Evolutionary conservation across 371 early-diverging fungal species (phyloP).

Genomic region (Batrachochytrium dendrobatidis): DNA sequence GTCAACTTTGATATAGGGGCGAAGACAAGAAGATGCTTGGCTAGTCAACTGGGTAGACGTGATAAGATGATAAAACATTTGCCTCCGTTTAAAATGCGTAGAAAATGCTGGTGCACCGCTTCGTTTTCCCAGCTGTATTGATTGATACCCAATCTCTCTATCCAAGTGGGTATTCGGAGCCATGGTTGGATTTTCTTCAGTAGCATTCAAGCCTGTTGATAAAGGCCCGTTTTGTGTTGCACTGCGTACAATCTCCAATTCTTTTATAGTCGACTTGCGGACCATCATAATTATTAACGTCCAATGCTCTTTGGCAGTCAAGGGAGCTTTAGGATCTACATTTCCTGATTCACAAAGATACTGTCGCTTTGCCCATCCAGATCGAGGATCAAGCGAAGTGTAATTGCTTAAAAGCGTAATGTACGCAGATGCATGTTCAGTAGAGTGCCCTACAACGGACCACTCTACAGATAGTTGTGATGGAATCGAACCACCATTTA

Average conservation of each 20-base stretch:
- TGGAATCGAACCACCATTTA: slow-evolving; percentile 50
- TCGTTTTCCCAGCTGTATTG: slow-evolving; percentile 6
- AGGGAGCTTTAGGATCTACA: slow-evolving; percentile 6
- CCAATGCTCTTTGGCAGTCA: slow-evolving; percentile 43
- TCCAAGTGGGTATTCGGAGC: background rate
- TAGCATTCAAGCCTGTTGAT: background rate
- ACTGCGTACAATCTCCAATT: slow-evolving; percentile 6
- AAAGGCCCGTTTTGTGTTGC: background rate
- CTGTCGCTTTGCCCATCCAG: slow-evolving; percentile 37
- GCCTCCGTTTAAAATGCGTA: slow-evolving; percentile 40
- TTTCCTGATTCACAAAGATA: slow-evolving; percentile 27
- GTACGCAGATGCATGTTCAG: slow-evolving; percentile 21
- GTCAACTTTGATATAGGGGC: slow-evolving; percentile 39
- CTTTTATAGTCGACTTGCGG: slow-evolving; percentile 24
- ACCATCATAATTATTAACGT: slow-evolving; percentile 35
- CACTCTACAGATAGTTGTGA: slow-evolving; percentile 39
- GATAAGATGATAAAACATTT: slow-evolving; percentile 47
- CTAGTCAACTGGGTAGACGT: slow-evolving; percentile 34
- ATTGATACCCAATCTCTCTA: background rate
- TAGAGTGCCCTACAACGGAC: slow-evolving; percentile 44
- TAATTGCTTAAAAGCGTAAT: slow-evolving; percentile 37
- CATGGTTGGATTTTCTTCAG: background rate
- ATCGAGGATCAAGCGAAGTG: slow-evolving; percentile 39
- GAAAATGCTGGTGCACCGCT: slow-evolving; percentile 24
- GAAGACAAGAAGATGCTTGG: slow-evolving; percentile 26